These are phyloP conservation scores for Emergomyces africanus DNA, from an alignment of 2,329 filamentous ascomycete genomes.

Conservation along the genomic window DNA sequence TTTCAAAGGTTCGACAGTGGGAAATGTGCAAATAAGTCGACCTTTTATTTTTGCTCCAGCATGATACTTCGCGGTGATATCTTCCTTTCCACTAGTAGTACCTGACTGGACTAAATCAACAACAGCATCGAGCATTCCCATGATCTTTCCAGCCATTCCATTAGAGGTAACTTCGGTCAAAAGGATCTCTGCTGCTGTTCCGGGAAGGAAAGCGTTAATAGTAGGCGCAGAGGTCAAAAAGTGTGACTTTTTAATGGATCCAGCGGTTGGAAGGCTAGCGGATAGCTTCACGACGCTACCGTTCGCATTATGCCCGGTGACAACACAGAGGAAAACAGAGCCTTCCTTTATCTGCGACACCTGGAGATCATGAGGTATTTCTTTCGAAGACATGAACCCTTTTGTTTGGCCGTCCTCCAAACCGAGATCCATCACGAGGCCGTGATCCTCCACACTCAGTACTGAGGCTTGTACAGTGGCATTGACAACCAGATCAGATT, in stretches of 20 bases:
- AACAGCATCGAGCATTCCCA: slow-evolving; percentile 82
- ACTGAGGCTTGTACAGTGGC: slow-evolving; percentile 78
- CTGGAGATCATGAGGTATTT: slow-evolving; percentile 55
- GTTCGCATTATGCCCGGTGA: slow-evolving; percentile 60
- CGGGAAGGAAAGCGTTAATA: slow-evolving; percentile 80
- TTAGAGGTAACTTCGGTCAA: slow-evolving; percentile 60
- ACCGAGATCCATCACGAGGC: slow-evolving; percentile 83
- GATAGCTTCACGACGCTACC: slow-evolving; percentile 82
- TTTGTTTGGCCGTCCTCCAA: slow-evolving; percentile 50
- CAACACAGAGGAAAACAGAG: slow-evolving; percentile 69
- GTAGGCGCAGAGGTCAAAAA: slow-evolving; percentile 65
- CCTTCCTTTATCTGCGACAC: slow-evolving; percentile 65
- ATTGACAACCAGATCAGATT: slow-evolving; percentile 61
- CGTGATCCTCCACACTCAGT: slow-evolving; percentile 87
- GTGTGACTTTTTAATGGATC: slow-evolving; percentile 52
- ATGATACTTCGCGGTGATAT: slow-evolving; percentile 68
- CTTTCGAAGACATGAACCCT: slow-evolving; percentile 76
- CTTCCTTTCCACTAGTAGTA: slow-evolving; percentile 52
- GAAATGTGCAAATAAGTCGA: slow-evolving; percentile 79
- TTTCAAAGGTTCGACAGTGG: slow-evolving; percentile 64
- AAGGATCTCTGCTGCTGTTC: slow-evolving; percentile 76
- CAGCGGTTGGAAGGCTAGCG: slow-evolving; percentile 56
- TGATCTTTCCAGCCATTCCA: slow-evolving; percentile 79
- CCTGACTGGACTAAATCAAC: slow-evolving; percentile 86
- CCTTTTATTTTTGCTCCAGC: slow-evolving; percentile 73